Base-by-base conservation (phyloP, 345 rosid species). In the Eucalyptus curtisii region DNA sequence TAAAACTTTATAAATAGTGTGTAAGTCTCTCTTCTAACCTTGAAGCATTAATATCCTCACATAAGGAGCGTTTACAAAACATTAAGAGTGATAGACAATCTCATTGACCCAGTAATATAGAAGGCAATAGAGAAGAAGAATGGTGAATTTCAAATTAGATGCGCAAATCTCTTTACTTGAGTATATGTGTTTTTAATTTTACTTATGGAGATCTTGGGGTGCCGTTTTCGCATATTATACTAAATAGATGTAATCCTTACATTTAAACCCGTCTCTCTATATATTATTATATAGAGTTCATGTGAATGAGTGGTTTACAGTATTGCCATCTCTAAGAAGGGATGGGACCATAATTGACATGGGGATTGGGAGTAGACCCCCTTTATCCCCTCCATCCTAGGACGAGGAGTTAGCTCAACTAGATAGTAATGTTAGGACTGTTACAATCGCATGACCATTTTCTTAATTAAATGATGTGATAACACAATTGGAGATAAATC, bases 171-270 rank as follows among this genome's bases (percentile, higher is more conserved):
- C 52, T 49, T 49, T 49, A 49, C 52, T 49, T 49, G 50, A 49
- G 13, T 49, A 49, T 49, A 49, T 49, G 16, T 49, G 16, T 13
- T 5, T 49, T 49, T 14, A 2, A 49, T 49, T 14, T 49, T 49
- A 49, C 17, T 49, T 49, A 5, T 14, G 17, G 0, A 49, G 3
- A 14, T 49, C 17, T 49, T 49, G 17, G 1, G 1, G 3, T 49
- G 52, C 17, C 1, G 3, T 49, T 49, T 49, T 49, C 7, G 0
- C 7, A 1, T 1, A 49, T 49, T 49, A 49, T 1, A 49, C 19
- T 49, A 49, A 15, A 1, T 49, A 49, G 0, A 49, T 49, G 64
- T 57, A 25, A 24, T 11, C 5, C 66, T 27, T 1, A 59, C 0
- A 27, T 59, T 59, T 27, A 10, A 59, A 59, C 31, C 31, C 1